Percentiles rank a stretch among this genome's conserved stretches.
These are phyloP conservation scores for Penicillium robsamsonii DNA, from an alignment of 495 filamentous ascomycete genomes.

Conservation along the genomic window DNA sequence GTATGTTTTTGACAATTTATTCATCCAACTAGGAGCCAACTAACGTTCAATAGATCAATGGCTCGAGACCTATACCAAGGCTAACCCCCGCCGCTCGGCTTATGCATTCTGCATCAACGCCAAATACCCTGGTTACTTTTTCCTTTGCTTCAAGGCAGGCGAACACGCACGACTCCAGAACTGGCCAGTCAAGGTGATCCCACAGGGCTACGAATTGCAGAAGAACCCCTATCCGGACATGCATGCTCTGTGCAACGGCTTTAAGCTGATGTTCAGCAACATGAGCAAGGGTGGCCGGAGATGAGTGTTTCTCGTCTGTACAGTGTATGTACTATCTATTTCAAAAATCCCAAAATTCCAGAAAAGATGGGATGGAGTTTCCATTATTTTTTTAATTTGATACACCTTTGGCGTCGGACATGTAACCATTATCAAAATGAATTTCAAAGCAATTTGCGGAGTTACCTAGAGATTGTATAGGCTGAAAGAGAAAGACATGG, in stretches of 20 bases:
- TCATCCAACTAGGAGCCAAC: constrained; percentile 10
- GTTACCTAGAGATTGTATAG: neutral
- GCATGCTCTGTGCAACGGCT: constrained; percentile 87
- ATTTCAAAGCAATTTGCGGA: neutral
- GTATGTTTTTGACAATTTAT: constrained; percentile 53
- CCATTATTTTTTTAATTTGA: constrained; percentile 24
- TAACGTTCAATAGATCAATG: constrained; percentile 71
- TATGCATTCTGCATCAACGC: constrained; percentile 94
- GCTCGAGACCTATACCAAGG: constrained; percentile 91
- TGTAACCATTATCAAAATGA: constrained; percentile 23
- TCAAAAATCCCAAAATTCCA: neutral
- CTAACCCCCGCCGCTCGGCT: constrained; percentile 88
- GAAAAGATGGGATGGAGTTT: constrained; percentile 20
- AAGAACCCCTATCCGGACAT: constrained; percentile 89
- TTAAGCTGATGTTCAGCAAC: constrained; percentile 62
- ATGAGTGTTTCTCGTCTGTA: constrained; percentile 23
- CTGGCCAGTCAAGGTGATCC: constrained; percentile 90
- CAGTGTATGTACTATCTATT: constrained; percentile 30
- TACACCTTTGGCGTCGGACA: constrained; percentile 26
- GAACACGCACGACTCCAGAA: constrained; percentile 64
- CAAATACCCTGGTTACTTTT: constrained; percentile 92
- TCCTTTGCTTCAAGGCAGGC: constrained; percentile 91
- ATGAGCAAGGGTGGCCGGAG: constrained; percentile 43
- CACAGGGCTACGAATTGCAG: constrained; percentile 83
- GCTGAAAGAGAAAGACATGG: neutral